Conservation (phyloP, 176 grass and related monocot genomes). For the Microstegium vimineum region DNA sequence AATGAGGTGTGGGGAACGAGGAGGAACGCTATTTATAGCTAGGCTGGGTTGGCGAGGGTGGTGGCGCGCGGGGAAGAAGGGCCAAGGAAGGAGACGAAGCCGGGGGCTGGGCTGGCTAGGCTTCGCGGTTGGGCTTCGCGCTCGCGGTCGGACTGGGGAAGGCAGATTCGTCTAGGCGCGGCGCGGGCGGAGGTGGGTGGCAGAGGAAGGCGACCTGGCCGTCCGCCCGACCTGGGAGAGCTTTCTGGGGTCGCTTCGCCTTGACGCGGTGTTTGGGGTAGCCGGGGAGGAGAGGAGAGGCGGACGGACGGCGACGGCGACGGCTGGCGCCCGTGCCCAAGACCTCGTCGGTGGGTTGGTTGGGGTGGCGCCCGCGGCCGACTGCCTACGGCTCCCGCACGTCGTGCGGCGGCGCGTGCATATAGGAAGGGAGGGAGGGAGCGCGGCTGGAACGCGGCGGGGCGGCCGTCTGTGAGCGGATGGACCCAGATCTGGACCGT, state of each 20-base stretch:
- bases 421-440: too few species aligned
- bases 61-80: background rate
- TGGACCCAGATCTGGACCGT: background rate
- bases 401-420: constrained; percentile 5
- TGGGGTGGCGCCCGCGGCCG: background rate
- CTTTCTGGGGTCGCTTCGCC: constrained; percentile 29
- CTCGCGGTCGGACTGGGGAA: constrained; percentile 37
- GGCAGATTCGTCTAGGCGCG: constrained; percentile 32
- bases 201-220: background rate
- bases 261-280: constrained; percentile 9
- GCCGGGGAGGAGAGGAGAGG: too few species aligned
- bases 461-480: too few species aligned
- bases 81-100: constrained; percentile 14
- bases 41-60: background rate
- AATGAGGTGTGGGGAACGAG: background rate
- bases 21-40: constrained; percentile 28
- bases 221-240: background rate
- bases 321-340: background rate
- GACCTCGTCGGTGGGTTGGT: background rate
- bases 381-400: background rate
- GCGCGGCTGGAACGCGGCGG: too few species aligned
- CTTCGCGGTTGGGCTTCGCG: background rate
- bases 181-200: background rate
- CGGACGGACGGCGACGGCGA: too few species aligned
- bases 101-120: too few species aligned